Evolutionary conservation across 257 asterid genomes (phyloP).

Genomic region (Cruciata laevipes): DNA sequence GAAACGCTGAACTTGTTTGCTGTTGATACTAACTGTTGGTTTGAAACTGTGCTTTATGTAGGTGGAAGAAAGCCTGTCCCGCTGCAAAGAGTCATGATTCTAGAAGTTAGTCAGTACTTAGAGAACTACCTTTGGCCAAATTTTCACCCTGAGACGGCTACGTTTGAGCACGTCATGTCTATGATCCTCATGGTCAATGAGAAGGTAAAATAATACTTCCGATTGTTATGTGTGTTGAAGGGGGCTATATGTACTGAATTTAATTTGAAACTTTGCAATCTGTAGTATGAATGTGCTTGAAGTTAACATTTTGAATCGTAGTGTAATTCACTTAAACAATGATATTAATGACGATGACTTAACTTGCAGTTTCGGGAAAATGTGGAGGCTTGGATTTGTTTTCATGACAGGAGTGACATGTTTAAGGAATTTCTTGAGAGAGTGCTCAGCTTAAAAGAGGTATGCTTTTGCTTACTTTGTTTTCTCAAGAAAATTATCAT

Average conservation of each 20-base stretch:
- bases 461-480: conserved; percentile 22
- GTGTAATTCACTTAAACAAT: neutral
- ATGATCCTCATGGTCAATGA: conserved; percentile 97
- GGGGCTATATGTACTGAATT: neutral
- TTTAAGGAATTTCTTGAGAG: conserved; percentile 85
- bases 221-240: too few relatives aligned
- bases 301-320: conserved; percentile 35
- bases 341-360: neutral
- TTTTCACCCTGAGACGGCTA: conserved; percentile 75
- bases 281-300: conserved; percentile 80
- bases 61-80: conserved; percentile 93
- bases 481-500: conserved; percentile 1
- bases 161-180: conserved; percentile 96
- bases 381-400: conserved; percentile 96
- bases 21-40: neutral
- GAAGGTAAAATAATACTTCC: conserved; percentile 51
- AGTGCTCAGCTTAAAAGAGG: conserved; percentile 88
- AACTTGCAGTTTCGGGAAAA: conserved; percentile 92
- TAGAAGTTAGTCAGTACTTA: conserved; percentile 95
- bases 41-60: conserved; percentile 18
- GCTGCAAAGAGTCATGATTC: conserved; percentile 92
- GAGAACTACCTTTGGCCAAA: conserved; percentile 97
- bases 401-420: conserved; percentile 63
- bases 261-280: conserved; percentile 22
- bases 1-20: neutral